phyloP scores from a whole-genome alignment of 2,329 filamentous ascomycete genomes.

The Phoma herbarum region DNA sequence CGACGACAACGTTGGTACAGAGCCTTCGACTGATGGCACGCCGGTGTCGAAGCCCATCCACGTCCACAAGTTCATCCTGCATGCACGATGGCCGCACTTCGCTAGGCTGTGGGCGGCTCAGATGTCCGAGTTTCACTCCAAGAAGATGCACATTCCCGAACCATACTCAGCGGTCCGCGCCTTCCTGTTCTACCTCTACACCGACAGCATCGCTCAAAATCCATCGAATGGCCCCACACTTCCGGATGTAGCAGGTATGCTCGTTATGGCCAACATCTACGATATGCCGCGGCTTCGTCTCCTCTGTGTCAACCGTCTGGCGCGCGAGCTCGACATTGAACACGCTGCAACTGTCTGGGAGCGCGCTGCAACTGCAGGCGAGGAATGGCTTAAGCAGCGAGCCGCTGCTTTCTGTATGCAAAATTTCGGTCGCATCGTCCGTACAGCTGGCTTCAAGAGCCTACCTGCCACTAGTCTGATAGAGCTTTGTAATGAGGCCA shows the following conservation, averaged over 20 bases:
- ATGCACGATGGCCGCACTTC: constrained; percentile 97
- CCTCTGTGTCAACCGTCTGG: constrained; percentile 88
- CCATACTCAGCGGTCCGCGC: constrained; percentile 93
- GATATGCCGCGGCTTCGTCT: constrained; percentile 93
- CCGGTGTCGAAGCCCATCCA: constrained; percentile 78
- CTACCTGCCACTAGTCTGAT: constrained; percentile 82
- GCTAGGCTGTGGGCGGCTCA: constrained; percentile 88
- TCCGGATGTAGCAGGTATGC: constrained; percentile 87
- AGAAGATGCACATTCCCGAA: constrained; percentile 97
- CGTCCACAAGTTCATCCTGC: constrained; percentile 92
- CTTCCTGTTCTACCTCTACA: constrained; percentile 96
- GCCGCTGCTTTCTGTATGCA: constrained; percentile 89
- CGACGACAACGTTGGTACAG: constrained; percentile 69
- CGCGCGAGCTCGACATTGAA: constrained; percentile 90
- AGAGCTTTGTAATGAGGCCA: constrained; percentile 91
- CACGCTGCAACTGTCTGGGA: constrained; percentile 98
- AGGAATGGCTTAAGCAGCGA: constrained; percentile 91
- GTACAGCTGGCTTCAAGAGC: constrained; percentile 84
- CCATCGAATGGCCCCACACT: constrained; percentile 65
- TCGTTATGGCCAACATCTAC: constrained; percentile 98
- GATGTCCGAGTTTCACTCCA: constrained; percentile 97
- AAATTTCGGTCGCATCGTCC: constrained; percentile 93
- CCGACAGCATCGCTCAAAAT: constrained; percentile 76
- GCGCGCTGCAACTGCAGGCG: constrained; percentile 85
- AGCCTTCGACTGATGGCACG: constrained; percentile 52